phyloP scores from a whole-genome alignment of 2,329 filamentous ascomycete species.

The Aspergillus sergii region DNA sequence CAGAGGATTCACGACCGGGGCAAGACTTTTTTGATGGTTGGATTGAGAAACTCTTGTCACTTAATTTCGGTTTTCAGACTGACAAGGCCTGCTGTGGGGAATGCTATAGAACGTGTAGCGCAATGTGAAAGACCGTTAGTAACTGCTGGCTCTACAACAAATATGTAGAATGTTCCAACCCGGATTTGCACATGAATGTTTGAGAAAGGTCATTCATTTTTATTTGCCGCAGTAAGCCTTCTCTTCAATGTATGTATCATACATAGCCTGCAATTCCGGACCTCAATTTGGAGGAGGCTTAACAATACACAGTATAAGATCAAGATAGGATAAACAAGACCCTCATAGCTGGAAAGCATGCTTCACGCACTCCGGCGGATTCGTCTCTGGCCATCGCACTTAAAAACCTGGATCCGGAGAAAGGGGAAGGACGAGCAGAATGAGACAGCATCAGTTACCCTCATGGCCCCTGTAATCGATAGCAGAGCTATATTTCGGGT shows the following conservation, averaged over 20 bases:
- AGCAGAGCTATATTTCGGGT: slow-evolving; percentile 37
- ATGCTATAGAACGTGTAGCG: neutral
- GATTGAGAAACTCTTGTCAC: neutral
- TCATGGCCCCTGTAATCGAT: neutral
- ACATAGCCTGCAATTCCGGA: no score
- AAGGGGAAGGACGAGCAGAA: neutral
- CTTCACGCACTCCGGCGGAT: neutral
- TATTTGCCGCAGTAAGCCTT: neutral
- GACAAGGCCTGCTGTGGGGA: neutral
- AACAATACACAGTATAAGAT: no score
- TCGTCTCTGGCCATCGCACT: neutral
- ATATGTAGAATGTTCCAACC: neutral
- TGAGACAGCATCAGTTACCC: neutral
- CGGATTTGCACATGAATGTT: no score
- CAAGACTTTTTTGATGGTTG: neutral
- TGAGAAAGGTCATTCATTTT: neutral
- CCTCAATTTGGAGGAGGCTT: no score
- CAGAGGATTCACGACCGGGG: no score
- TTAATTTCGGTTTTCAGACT: neutral
- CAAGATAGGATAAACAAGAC: no score
- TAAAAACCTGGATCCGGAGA: neutral
- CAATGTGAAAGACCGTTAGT: neutral
- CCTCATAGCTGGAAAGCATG: no score
- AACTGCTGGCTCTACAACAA: neutral
- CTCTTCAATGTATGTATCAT: no score